phyloP scores from a whole-genome alignment of 169 alveolate species.

The Cryptosporidium meleagridis region DNA sequence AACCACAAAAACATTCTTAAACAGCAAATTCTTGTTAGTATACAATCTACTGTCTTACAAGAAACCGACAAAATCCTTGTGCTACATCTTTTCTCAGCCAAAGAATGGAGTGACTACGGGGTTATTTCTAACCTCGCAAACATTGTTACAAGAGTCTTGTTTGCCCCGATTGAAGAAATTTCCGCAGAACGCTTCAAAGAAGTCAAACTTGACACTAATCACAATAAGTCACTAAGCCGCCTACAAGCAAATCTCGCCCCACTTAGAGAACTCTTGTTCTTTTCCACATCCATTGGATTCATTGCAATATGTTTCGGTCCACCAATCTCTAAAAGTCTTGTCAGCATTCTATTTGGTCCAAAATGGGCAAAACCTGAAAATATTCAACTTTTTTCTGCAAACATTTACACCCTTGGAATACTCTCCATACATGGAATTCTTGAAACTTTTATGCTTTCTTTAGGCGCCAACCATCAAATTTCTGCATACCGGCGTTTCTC shows the following conservation, averaged over 20 bases:
- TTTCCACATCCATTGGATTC: conserved; percentile 13
- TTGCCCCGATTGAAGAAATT: conserved; percentile 67
- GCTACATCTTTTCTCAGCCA: conserved; percentile 6
- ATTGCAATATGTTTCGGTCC: conserved; percentile 45
- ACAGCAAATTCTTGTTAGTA: conserved; percentile 10
- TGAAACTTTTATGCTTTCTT: conserved; percentile 32
- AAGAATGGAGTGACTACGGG: conserved; percentile 67
- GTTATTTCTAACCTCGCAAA: conserved; percentile 59
- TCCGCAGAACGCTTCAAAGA: conserved; percentile 26
- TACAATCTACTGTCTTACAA: conserved; percentile 23
- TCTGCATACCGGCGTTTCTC: conserved; percentile 24
- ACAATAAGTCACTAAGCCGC: background rate
- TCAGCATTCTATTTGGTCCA: conserved; percentile 17
- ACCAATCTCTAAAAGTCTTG: conserved; percentile 14
- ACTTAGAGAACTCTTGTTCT: conserved; percentile 44
- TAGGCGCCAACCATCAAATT: background rate
- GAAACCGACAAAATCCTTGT: conserved; percentile 64
- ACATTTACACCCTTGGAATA: conserved; percentile 11
- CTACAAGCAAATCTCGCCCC: conserved; percentile 9
- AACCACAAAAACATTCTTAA: conserved; percentile 3
- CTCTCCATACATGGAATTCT: conserved; percentile 53
- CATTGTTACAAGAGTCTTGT: conserved; percentile 35
- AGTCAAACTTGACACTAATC: background rate
- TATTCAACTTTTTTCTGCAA: background rate
- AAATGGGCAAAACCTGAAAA: conserved; percentile 33